phyloP scores from a whole-genome alignment of 257 asterid species.

The Lithospermum erythrorhizon region DNA sequence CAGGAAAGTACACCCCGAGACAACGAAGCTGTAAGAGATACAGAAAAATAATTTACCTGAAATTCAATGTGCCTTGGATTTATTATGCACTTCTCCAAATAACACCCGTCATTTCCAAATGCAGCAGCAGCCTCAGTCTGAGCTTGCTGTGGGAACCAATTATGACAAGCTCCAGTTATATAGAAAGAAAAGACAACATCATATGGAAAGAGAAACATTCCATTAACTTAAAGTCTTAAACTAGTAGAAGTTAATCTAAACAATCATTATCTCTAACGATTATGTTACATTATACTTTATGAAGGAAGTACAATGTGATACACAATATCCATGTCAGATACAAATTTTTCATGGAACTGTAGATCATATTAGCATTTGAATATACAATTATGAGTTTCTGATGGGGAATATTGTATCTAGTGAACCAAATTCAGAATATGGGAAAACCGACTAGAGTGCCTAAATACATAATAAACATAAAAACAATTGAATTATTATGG shows the following conservation, averaged over 20 bases:
- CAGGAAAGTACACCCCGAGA: not conserved
- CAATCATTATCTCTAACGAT: not conserved
- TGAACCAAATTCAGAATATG: no score
- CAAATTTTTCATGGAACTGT: no score
- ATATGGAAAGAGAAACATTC: not conserved
- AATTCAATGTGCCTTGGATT: conserved; percentile 96
- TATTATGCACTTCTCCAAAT: conserved; percentile 85
- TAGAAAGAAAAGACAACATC: not conserved
- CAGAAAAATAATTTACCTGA: conserved; percentile 19
- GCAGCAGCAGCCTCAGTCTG: conserved; percentile 99
- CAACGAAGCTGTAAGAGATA: not conserved
- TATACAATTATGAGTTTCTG: not conserved
- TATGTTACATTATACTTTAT: no score
- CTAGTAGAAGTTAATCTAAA: not conserved
- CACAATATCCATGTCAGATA: no score
- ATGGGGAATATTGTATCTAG: not conserved
- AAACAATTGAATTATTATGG: not conserved
- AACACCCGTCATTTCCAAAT: conserved; percentile 97
- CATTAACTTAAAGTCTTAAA: not conserved
- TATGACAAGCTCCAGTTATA: not conserved
- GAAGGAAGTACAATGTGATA: no score
- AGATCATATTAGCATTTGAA: not conserved
- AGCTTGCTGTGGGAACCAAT: conserved; percentile 29
- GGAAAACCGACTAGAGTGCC: not conserved
- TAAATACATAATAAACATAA: not conserved